Evolutionary conservation across 2,329 filamentous ascomycete genomes (phyloP), one percentile per base, ranked within the genome.

Genomic region (Neopestalotiopsis sp.): DNA sequence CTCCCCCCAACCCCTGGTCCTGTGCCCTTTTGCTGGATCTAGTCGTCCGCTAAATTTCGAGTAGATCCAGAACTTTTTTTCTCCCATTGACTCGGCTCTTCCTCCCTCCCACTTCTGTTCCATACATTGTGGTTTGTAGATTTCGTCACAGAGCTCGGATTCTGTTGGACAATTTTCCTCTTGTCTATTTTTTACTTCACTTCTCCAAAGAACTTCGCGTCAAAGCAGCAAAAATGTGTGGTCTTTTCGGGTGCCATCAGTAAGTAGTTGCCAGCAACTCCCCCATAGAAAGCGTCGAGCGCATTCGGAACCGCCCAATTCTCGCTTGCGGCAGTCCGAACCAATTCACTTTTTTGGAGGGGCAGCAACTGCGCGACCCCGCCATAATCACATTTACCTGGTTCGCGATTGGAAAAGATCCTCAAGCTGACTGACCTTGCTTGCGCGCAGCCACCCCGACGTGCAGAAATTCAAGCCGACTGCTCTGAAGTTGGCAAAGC

Each of bases 391-490:
- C 66, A 40, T 71, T 68, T 66, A 61, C 58, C 56, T 57, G 67
- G 69, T 67, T 61, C 69, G 75, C 80, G 75, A 77, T 75, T 68
- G 67, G 66, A 17, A 62, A 62, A 63, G 45, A 52, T 24, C 45
- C 45, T 52, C 45, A 59, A 67, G 32, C 68, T 56, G 69, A 61
- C 60, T 60, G 68, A 68, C 62, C 24, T 58, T 34, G 32, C 38
- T 45, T 72, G 76, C 75, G 76, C 74, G 73, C 73, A 90, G 89
- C 85, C 95, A 98, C 81, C 95, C 95, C 73, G 93, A 98, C 89
- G 94, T 98, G 78, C 91, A 93, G 79, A 95, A 94, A 79, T 98
- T 98, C 88, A 98, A 98, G 90, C 92, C 95, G 65, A 95, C 92
- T 72, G 95, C 95, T 78, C 88, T 98, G 83, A 92, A 92, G 84